phyloP scores from a whole-genome alignment of 192 early-diverging fungal species.

The Podila epicladia region DNA sequence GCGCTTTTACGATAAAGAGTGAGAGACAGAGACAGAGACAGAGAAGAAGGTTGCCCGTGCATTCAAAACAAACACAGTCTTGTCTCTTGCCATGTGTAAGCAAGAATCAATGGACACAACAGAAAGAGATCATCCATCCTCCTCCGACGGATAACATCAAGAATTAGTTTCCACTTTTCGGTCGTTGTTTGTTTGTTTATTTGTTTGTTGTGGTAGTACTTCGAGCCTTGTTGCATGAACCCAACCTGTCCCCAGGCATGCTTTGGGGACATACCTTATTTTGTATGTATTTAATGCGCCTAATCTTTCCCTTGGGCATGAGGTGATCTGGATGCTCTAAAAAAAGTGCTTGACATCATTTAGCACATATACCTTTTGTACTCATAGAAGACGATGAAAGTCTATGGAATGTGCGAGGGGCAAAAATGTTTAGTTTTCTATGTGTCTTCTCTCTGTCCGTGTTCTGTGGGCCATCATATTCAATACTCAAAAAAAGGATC shows the following conservation, averaged over 20 bases:
- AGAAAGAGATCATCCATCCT: neutral
- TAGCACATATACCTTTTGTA: neutral
- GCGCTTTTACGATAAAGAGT: neutral
- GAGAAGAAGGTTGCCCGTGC: neutral
- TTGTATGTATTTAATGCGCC: neutral
- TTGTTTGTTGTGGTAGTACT: neutral
- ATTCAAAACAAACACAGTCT: neutral
- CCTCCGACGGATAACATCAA: too few species aligned
- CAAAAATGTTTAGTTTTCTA: too few species aligned
- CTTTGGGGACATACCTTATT: neutral
- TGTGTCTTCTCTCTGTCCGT: too few species aligned
- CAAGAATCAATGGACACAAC: neutral
- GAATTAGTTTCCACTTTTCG: too few species aligned
- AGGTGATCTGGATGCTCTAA: too few species aligned
- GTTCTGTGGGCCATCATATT: too few species aligned
- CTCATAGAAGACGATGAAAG: too few species aligned
- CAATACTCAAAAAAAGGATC: too few species aligned
- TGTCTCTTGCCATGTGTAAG: slow-evolving; percentile 2
- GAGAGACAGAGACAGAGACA: neutral
- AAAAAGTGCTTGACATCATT: too few species aligned
- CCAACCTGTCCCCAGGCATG: neutral
- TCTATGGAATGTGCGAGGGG: too few species aligned
- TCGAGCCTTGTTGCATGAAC: neutral
- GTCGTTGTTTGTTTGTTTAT: neutral
- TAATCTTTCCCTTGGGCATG: neutral